Conservation (phyloP, 106 monocot genomes). For the Allium cepa region DNA sequence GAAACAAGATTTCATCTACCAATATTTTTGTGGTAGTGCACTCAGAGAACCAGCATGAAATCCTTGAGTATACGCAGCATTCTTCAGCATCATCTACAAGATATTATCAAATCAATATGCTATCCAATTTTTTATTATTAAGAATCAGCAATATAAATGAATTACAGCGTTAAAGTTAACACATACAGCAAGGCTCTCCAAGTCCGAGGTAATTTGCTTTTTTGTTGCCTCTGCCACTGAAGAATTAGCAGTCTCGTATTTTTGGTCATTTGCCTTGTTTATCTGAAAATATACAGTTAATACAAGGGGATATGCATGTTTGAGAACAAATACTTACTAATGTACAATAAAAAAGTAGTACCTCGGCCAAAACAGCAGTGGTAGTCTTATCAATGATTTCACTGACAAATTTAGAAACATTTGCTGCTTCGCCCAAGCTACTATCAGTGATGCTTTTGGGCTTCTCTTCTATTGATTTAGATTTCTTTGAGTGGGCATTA, state of each 20-base stretch:
- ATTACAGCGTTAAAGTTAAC: no score
- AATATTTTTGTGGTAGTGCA: neutral
- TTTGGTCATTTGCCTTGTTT: slow-evolving; percentile 14
- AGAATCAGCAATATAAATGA: no score
- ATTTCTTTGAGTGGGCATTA: no score
- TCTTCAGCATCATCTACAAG: slow-evolving; percentile 34
- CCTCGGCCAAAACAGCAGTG: slow-evolving; percentile 28
- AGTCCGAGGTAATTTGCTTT: slow-evolving; percentile 40
- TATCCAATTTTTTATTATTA: no score
- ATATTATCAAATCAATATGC: no score
- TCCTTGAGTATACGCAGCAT: slow-evolving; percentile 43
- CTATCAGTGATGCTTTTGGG: no score
- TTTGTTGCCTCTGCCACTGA: slow-evolving; percentile 39
- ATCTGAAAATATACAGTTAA: slow-evolving; percentile 2
- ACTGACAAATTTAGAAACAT: slow-evolving; percentile 53
- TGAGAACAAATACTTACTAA: no score
- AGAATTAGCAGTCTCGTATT: slow-evolving; percentile 14
- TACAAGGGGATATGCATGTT: no score
- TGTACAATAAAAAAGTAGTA: no score
- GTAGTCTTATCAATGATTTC: slow-evolving; percentile 58
- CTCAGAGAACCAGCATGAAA: slow-evolving; percentile 34
- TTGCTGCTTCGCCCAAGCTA: slow-evolving; percentile 3
- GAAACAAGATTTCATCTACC: slow-evolving; percentile 6
- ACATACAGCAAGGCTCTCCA: slow-evolving; percentile 29
- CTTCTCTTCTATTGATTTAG: no score